Conservation (phyloP, 257 asterid species). For the Primulina tabacum region DNA sequence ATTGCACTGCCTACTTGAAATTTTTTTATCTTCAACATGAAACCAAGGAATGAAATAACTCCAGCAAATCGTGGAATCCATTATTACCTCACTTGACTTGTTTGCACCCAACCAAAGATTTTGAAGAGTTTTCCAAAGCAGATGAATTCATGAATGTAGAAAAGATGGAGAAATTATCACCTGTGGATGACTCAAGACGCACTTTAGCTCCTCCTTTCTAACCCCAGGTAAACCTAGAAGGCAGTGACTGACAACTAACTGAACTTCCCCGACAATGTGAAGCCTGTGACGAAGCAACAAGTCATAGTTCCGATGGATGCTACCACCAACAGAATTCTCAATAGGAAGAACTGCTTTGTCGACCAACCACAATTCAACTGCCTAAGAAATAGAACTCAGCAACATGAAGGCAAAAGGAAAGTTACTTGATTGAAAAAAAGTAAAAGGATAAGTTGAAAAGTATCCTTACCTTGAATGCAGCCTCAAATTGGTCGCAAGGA, state of each 20-base stretch:
- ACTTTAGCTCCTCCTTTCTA: conserved; percentile 67
- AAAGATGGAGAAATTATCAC: conserved; percentile 37
- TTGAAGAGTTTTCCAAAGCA: background rate
- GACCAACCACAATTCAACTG: conserved; percentile 94
- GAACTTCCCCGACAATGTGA: conserved; percentile 94
- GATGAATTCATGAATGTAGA: conserved; percentile 13
- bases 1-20: background rate
- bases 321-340: conserved; percentile 93
- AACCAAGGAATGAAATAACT: background rate
- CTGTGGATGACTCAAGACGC: conserved; percentile 91
- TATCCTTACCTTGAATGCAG: conserved; percentile 65
- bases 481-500: conserved; percentile 88
- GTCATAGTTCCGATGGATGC: conserved; percentile 91
- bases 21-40: background rate
- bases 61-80: background rate
- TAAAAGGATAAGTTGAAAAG: conserved; percentile 15
- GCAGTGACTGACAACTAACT: conserved; percentile 73
- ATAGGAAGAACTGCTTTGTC: conserved; percentile 94
- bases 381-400: conserved; percentile 45
- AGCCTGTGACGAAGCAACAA: conserved; percentile 84
- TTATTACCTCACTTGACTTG: background rate
- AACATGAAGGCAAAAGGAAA: conserved; percentile 20
- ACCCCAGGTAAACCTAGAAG: conserved; percentile 88
- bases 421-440: conserved; percentile 11
- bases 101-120: conserved; percentile 3